Evolutionary conservation across 805 yeast genomes (phyloP).

Genomic region (Saitoella complicata): DNA sequence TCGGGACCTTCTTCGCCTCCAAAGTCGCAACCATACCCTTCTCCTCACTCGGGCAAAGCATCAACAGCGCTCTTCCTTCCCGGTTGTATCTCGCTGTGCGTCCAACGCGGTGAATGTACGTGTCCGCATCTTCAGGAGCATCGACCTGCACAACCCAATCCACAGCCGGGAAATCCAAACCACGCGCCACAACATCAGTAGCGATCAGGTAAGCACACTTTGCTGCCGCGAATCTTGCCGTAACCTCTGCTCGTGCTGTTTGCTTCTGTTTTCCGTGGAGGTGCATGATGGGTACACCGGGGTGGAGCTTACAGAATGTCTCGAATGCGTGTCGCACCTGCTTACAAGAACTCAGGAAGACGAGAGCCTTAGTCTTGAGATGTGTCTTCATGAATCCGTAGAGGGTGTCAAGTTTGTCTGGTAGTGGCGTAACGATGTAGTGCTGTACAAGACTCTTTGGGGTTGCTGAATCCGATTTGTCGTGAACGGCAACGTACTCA

Average conservation of each 20-base stretch:
- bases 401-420: slow-evolving; percentile 68
- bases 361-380: slow-evolving; percentile 60
- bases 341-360: slow-evolving; percentile 73
- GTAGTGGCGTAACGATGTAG: slow-evolving; percentile 52
- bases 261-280: slow-evolving; percentile 84
- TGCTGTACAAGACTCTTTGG: slow-evolving; percentile 79
- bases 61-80: slow-evolving; percentile 62
- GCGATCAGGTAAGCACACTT: slow-evolving; percentile 72
- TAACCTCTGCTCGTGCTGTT: slow-evolving; percentile 70
- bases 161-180: slow-evolving; percentile 80
- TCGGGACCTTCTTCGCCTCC: slow-evolving; percentile 45
- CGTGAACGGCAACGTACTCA: slow-evolving; percentile 36
- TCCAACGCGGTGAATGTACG: slow-evolving; percentile 84
- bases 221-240: slow-evolving; percentile 59
- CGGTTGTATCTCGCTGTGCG: slow-evolving; percentile 80
- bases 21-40: slow-evolving; percentile 55
- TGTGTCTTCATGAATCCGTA: slow-evolving; percentile 81
- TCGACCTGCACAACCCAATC: slow-evolving; percentile 92
- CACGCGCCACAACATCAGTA: slow-evolving; percentile 84
- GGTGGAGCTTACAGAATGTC: slow-evolving; percentile 57
- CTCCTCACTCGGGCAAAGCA: slow-evolving; percentile 74
- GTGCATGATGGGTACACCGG: slow-evolving; percentile 78
- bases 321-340: slow-evolving; percentile 86
- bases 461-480: slow-evolving; percentile 30
- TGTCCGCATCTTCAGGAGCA: slow-evolving; percentile 79